Percentiles rank a stretch among this genome's conserved stretches.
These are phyloP conservation scores for Margaritispora aquatica DNA, from an alignment of 495 filamentous ascomycete species.

Conservation along the genomic window DNA sequence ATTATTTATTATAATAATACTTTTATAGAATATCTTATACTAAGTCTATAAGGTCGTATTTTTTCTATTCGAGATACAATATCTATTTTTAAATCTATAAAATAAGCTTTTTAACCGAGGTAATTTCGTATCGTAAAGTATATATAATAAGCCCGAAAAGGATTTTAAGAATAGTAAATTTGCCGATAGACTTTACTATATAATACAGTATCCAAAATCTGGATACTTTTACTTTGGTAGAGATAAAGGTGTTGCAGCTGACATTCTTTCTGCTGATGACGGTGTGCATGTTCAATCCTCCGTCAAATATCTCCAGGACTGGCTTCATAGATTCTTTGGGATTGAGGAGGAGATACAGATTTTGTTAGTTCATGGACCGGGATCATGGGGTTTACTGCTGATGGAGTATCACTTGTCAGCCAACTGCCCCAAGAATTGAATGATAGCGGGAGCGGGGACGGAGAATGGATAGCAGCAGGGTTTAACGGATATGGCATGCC, in stretches of 20 bases:
- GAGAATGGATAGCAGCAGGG: conserved; percentile 42
- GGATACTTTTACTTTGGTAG: conserved; percentile 40
- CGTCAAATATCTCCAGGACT: neutral
- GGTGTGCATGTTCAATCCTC: neutral
- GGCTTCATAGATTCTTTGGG: neutral
- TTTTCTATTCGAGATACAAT: conserved; percentile 70
- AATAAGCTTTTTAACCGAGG: conserved; percentile 17
- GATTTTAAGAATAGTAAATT: neutral
- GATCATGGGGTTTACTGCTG: conserved; percentile 38
- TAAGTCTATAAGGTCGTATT: conserved; percentile 57
- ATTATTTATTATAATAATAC: conserved; percentile 73
- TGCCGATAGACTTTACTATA: conserved; percentile 55
- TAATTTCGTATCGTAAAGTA: conserved; percentile 38
- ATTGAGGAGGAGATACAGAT: conserved; percentile 7
- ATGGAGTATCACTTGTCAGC: conserved; percentile 41
- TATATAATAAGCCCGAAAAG: conserved; percentile 11
- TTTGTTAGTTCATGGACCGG: conserved; percentile 35
- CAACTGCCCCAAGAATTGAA: conserved; percentile 26
- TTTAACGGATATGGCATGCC: conserved; percentile 44
- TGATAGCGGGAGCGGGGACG: conserved; percentile 21
- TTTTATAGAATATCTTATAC: conserved; percentile 65
- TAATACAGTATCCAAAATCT: conserved; percentile 56
- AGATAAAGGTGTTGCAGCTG: conserved; percentile 30
- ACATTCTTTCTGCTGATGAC: conserved; percentile 4
- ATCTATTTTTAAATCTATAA: conserved; percentile 52